Base-by-base conservation (phyloP, 1,139 yeast genomes). In the Pichia sp. region DNA sequence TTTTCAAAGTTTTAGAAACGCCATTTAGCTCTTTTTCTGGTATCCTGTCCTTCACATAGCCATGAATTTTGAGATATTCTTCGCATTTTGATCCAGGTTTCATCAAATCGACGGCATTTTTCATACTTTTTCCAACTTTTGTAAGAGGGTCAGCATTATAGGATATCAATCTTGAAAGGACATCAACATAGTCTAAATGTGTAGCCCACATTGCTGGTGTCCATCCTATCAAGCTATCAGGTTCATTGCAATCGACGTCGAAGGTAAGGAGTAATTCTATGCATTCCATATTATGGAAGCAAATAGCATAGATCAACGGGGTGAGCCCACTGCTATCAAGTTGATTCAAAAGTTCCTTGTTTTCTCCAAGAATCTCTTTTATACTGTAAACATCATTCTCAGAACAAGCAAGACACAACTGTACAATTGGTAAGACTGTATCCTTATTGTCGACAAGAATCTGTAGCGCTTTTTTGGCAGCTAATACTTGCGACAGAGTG, bases 141-240 rank as follows among this genome's bases (percentile, higher is more conserved):
- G 58, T 53, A 21, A 60, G 52, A 12, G 70, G 60, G 62, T 66
- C 61, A 58, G 68, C 71, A 19, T 64, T 65, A 34, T 57, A 60
- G 4, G 63, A 59, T 22, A 70, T 50, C 40, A 70, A 50, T 38
- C 63, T 61, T 6, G 62, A 61, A 8, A 63, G 59, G 17, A 69
- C 54, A 3, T 58, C 57, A 39, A 54, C 51, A 33, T 63, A 55
- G 26, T 63, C 62, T 38, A 68, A 51, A 41, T 62, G 59, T 3
- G 71, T 65, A 6, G 72, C 69, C 74, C 74, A 70, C 72, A 68
- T 69, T n/a, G 68, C 45, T 5, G 74, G 73, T 0, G 73, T 64
- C 58, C 67, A 68, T 34, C 67, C 67, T 10, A 64, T 51, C 31
- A 66, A 32, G 3, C 53, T 54, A 43, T 69, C 75, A 3, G 58